These are phyloP conservation scores for Seminavis robusta DNA, from an alignment of 108 stramenopile species.

Conservation along the genomic window DNA sequence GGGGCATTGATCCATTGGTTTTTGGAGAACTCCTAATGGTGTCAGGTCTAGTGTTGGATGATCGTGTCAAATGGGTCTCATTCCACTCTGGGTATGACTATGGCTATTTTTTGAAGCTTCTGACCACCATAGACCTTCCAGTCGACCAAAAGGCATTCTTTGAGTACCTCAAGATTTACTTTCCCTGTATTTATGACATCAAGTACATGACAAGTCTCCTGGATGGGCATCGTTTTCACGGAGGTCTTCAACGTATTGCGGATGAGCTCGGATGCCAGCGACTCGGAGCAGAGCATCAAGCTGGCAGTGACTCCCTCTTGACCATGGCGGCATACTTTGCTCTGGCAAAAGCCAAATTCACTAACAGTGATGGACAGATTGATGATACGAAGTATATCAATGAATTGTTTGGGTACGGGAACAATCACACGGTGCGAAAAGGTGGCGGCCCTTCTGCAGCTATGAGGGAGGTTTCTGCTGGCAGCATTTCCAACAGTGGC, in stretches of 20 bases:
- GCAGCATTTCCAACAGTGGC: too few species aligned
- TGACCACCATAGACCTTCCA: slow-evolving; percentile 81
- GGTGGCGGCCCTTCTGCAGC: too few species aligned
- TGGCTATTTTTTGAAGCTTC: slow-evolving; percentile 93
- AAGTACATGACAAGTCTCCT: slow-evolving; percentile 94
- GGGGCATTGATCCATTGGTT: slow-evolving; percentile 91
- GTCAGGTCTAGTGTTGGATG: slow-evolving; percentile 93
- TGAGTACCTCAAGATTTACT: slow-evolving; percentile 92
- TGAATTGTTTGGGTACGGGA: slow-evolving; percentile 88
- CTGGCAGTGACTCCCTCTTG: slow-evolving; percentile 93
- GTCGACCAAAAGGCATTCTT: slow-evolving; percentile 87
- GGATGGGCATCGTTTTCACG: slow-evolving; percentile 85
- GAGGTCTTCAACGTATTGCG: slow-evolving; percentile 91
- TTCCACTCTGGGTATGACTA: slow-evolving; percentile 99
- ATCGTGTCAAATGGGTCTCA: slow-evolving; percentile 95
- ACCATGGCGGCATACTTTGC: slow-evolving; percentile 96
- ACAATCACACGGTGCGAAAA: slow-evolving; percentile 85
- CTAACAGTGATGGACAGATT: slow-evolving; percentile 37
- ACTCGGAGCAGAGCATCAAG: slow-evolving; percentile 99
- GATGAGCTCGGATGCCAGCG: slow-evolving; percentile 92
- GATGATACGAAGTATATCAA: slow-evolving; percentile 82
- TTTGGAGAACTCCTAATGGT: slow-evolving; percentile 99
- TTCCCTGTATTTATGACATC: slow-evolving; percentile 97
- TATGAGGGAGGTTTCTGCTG: too few species aligned
- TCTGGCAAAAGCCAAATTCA: slow-evolving; percentile 77